A percentile compares a stretch with the other conserved stretches of the same genome.
Conservation (phyloP, 2,329 filamentous ascomycete species). For the Colletotrichum musicola region DNA sequence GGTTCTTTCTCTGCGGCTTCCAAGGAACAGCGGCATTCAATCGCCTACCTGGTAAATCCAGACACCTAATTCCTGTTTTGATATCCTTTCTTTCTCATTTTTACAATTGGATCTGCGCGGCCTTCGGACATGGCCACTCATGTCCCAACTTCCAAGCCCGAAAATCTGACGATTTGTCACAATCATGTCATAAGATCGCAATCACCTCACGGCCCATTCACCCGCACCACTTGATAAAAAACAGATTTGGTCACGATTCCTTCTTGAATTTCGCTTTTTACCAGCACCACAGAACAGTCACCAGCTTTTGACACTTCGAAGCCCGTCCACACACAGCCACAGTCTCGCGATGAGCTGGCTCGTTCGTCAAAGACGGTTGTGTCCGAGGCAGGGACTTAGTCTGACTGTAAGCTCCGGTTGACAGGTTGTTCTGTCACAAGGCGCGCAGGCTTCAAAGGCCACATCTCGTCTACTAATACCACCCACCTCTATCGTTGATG, state of each 20-base stretch:
- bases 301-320: too few species aligned
- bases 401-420: too few species aligned
- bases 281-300: too few species aligned
- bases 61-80: background rate
- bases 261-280: background rate
- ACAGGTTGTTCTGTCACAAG: background rate
- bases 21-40: too few species aligned
- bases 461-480: background rate
- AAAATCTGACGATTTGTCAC: slow-evolving; percentile 16
- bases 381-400: too few species aligned
- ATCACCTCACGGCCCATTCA: background rate
- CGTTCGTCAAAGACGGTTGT: too few species aligned
- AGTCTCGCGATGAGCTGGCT: background rate
- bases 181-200: slow-evolving; percentile 16
- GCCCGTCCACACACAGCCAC: background rate
- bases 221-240: background rate
- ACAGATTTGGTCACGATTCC: too few species aligned
- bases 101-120: background rate
- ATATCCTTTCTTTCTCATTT: background rate
- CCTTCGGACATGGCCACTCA: background rate
- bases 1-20: too few species aligned
- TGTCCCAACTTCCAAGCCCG: background rate
- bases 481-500: too few species aligned
- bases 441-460: background rate
- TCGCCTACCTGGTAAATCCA: too few species aligned